Conservation (phyloP, 768 basidiomycete species). For the Leccinellum albellum region DNA sequence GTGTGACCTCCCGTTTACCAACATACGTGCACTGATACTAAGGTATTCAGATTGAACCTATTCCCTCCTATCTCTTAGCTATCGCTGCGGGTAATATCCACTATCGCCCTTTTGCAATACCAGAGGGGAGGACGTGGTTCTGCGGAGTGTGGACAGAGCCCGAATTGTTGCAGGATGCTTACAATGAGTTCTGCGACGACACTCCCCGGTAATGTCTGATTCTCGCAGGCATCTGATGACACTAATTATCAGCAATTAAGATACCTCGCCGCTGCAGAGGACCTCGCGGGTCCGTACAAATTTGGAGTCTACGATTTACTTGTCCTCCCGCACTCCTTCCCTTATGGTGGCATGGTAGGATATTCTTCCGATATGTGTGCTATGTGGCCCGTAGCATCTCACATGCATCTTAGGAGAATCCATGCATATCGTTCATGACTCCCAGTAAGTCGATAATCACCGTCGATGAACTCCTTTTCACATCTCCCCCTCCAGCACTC, state of each 20-base stretch:
- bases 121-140: slow-evolving; percentile 68
- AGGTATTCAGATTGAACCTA: slow-evolving; percentile 63
- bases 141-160: slow-evolving; percentile 93
- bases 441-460: slow-evolving; percentile 52
- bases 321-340: slow-evolving; percentile 88
- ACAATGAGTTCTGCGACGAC: slow-evolving; percentile 87
- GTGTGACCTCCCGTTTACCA: slow-evolving; percentile 6
- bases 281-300: slow-evolving; percentile 66
- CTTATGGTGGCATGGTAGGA: slow-evolving; percentile 82
- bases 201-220: slow-evolving; percentile 54
- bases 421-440: slow-evolving; percentile 83
- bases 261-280: slow-evolving; percentile 70
- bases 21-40: background rate
- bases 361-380: background rate
- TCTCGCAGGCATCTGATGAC: too few relatives aligned
- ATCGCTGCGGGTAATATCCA: slow-evolving; percentile 82
- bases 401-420: slow-evolving; percentile 63
- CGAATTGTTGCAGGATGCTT: slow-evolving; percentile 67
- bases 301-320: slow-evolving; percentile 90
- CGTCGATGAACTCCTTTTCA: background rate
- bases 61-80: slow-evolving; percentile 90
- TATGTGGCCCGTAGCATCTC: background rate
- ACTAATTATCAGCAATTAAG: slow-evolving; percentile 32
- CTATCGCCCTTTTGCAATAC: slow-evolving; percentile 61
- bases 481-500: slow-evolving; percentile 45